Base-by-base conservation (phyloP, 2,329 filamentous ascomycete genomes). In the Stachybotrys echinatus region DNA sequence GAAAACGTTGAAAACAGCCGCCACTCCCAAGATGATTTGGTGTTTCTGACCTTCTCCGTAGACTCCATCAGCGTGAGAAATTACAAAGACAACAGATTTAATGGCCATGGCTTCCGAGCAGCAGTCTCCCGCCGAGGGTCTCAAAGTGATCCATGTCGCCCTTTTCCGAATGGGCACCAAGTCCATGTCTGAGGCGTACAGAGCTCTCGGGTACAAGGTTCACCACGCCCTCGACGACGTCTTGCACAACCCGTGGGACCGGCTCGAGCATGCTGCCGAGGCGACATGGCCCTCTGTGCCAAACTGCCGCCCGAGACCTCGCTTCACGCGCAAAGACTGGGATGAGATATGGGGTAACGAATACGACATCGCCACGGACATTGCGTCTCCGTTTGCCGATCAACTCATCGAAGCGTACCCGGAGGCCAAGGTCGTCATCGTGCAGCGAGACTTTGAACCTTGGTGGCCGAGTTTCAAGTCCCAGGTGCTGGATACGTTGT, bases 361-460 rank as follows among this genome's bases (percentile, higher is more conserved):
- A 6, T 43, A 19, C 14, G 40, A 43, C 14, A 21, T 21, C n/a
- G 40, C 20, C 5, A 19, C n/a, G 6, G 40, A 43, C 40, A 7
- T 21, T 6, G n/a, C 40, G 6, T 18, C 40, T 18, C n/a, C 40
- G 4, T 43, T 43, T 43, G 20, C 40, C 17, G n/a, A 19, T 18
- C n/a, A 43, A 14, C 40, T 43, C 5, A 19, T 43, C n/a, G n/a
- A 21, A 14, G 40, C 40, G 18, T 65, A 65, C 45, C 65, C 65
- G 5, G 65, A 69, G 10, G 69, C 69, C 45, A 71, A 70, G 51
- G 61, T 70, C 42, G 52, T 71, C 49, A 64, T 71, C 44, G 58
- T 71, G 42, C 69, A 66, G 56, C 66, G 69, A 45, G 68, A 71
- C 46, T 59, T 64, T 17, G 67, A 71, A 37, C 51, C 53, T 23